phyloP scores from a whole-genome alignment of 306 rosid species.

The Fragaria vesca region DNA sequence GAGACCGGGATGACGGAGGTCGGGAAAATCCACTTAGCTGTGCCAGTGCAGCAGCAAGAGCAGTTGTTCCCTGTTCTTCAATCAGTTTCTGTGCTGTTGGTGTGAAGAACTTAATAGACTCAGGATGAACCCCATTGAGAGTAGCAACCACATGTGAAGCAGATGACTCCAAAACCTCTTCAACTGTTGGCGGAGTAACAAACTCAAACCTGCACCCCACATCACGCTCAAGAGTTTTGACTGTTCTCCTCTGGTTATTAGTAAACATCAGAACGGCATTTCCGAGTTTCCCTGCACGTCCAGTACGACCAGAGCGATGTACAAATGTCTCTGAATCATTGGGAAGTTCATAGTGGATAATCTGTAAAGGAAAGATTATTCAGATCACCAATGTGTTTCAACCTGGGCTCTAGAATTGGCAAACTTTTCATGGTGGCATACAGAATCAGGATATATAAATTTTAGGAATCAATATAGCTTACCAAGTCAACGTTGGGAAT shows the following conservation, averaged over 20 bases:
- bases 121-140: slow-evolving; percentile 83
- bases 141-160: slow-evolving; percentile 86
- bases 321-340: slow-evolving; percentile 99
- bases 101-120: slow-evolving; percentile 74
- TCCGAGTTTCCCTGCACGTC: slow-evolving; percentile 96
- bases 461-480: slow-evolving; percentile 20
- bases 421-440: not conserved
- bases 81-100: slow-evolving; percentile 83
- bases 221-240: slow-evolving; percentile 95
- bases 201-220: slow-evolving; percentile 92
- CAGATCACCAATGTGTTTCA: slow-evolving; percentile 6
- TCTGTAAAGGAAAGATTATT: slow-evolving; percentile 38
- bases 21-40: slow-evolving; percentile 89
- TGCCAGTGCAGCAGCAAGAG: slow-evolving; percentile 98
- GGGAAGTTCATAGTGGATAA: slow-evolving; percentile 98
- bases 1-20: slow-evolving; percentile 94
- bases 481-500: slow-evolving; percentile 98
- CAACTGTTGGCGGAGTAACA: slow-evolving; percentile 63
- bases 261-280: slow-evolving; percentile 84
- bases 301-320: slow-evolving; percentile 99
- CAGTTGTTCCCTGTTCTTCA: slow-evolving; percentile 76
- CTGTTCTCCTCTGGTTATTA: slow-evolving; percentile 90
- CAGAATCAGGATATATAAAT: slow-evolving; percentile 12
- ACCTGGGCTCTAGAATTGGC: slow-evolving; percentile 13
- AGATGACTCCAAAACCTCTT: slow-evolving; percentile 78